phyloP scores from a whole-genome alignment of 2,329 filamentous ascomycete species.

The Tolypocladium amazonense region DNA sequence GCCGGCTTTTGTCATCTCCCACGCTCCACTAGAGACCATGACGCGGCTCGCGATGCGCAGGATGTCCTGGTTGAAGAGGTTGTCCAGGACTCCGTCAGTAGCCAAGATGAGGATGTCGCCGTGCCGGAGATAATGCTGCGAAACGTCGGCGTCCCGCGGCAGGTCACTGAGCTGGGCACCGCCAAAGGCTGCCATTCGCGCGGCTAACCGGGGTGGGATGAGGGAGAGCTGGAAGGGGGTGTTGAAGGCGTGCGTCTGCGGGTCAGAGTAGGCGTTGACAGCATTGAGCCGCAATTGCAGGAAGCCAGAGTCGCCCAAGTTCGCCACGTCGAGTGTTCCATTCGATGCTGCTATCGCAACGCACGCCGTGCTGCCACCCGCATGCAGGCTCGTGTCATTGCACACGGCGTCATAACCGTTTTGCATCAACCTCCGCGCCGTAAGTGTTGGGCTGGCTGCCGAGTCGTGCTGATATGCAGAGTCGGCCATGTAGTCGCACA shows the following conservation, averaged over 20 bases:
- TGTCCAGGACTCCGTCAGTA: constrained; percentile 94
- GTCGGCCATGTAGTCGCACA: constrained; percentile 88
- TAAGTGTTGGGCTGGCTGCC: constrained; percentile 29
- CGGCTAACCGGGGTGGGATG: constrained; percentile 68
- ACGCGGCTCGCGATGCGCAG: constrained; percentile 66
- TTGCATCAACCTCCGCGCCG: constrained; percentile 65
- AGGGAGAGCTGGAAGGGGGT: constrained; percentile 92
- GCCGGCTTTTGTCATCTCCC: constrained; percentile 49
- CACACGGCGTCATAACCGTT: constrained; percentile 75
- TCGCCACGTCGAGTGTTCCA: constrained; percentile 77
- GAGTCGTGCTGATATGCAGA: constrained; percentile 50
- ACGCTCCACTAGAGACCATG: constrained; percentile 67
- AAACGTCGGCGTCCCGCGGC: constrained; percentile 74
- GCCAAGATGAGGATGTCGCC: constrained; percentile 91
- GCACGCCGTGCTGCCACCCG: constrained; percentile 86
- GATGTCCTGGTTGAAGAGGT: constrained; percentile 83
- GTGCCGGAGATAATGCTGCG: constrained; percentile 66
- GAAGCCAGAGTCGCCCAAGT: constrained; percentile 91
- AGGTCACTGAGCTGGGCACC: constrained; percentile 72
- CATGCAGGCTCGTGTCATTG: constrained; percentile 59
- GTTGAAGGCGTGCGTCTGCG: constrained; percentile 95
- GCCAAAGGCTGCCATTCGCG: constrained; percentile 74
- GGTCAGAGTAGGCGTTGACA: constrained; percentile 70
- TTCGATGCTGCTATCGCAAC: constrained; percentile 66
- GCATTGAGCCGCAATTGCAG: constrained; percentile 77